A percentile compares a stretch with the other conserved stretches of the same genome.
Conservation (phyloP, 306 rosid genomes). For the Rosa lucieae region DNA sequence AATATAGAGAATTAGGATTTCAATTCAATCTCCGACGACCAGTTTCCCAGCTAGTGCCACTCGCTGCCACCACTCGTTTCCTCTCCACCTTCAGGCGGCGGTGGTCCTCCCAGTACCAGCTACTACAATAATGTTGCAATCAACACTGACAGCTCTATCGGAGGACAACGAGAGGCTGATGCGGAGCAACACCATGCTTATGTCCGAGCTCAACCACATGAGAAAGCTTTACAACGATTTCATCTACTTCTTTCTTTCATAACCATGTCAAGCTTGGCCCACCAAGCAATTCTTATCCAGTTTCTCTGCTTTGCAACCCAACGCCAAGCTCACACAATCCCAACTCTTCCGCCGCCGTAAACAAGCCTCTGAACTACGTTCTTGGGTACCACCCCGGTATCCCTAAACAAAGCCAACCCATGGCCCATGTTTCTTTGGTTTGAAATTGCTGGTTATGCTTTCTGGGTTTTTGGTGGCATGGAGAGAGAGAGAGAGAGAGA, state of each 20-base stretch:
- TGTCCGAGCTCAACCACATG: slow-evolving; percentile 92
- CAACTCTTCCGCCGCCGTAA: slow-evolving; percentile 34
- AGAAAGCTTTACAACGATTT: slow-evolving; percentile 88
- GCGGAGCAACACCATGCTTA: slow-evolving; percentile 76
- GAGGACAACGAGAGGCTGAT: slow-evolving; percentile 86
- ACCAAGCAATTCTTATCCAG: slow-evolving; percentile 74
- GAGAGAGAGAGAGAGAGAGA: too few species aligned
- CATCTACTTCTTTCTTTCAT: slow-evolving; percentile 69
- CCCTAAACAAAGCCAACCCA: slow-evolving; percentile 41
- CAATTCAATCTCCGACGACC: slow-evolving; percentile 53
- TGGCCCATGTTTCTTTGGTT: not conserved
- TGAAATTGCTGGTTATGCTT: too few species aligned
- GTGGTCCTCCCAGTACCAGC: slow-evolving; percentile 1
- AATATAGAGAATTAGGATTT: too few species aligned
- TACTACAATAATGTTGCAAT: slow-evolving; percentile 12
- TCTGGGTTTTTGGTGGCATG: too few species aligned
- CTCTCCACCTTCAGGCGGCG: slow-evolving; percentile 30
- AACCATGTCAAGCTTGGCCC: slow-evolving; percentile 92
- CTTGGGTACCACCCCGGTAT: slow-evolving; percentile 48
- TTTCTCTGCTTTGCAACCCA: slow-evolving; percentile 50
- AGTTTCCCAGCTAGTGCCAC: slow-evolving; percentile 65
- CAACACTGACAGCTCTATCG: slow-evolving; percentile 63
- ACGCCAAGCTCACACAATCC: slow-evolving; percentile 5
- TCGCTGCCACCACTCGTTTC: slow-evolving; percentile 55
- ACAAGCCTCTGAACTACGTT: slow-evolving; percentile 60